Percentiles rank a stretch among this genome's conserved stretches.
Evolutionary conservation across 2,329 filamentous ascomycete species (phyloP).

Genomic region (Chalara sp.): DNA sequence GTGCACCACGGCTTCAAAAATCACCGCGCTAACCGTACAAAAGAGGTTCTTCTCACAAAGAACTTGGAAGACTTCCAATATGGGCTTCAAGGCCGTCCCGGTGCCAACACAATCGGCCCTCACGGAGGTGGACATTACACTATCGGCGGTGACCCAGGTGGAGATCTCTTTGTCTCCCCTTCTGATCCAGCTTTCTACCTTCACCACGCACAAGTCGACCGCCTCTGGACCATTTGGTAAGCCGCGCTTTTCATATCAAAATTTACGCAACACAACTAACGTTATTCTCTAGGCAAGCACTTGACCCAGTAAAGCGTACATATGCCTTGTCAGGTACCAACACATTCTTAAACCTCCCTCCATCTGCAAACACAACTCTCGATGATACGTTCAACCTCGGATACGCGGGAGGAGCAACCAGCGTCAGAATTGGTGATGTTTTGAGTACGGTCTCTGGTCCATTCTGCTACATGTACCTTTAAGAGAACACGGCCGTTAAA

Average conservation of each 20-base stretch:
- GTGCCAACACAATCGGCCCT: slow-evolving; percentile 28
- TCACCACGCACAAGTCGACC: slow-evolving; percentile 40
- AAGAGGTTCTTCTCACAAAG: slow-evolving; percentile 30
- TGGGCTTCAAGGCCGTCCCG: slow-evolving; percentile 36
- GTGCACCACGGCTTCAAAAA: too few species aligned
- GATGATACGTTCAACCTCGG: slow-evolving; percentile 31
- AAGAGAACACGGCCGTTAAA: slow-evolving; percentile 1
- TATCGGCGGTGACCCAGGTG: slow-evolving; percentile 40
- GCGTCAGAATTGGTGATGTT: slow-evolving; percentile 26
- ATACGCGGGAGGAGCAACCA: slow-evolving; percentile 4
- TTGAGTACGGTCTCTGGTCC: slow-evolving; percentile 36
- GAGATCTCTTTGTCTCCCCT: slow-evolving; percentile 37
- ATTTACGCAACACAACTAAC: too few species aligned
- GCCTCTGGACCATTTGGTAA: slow-evolving; percentile 43
- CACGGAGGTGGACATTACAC: slow-evolving; percentile 36
- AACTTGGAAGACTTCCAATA: slow-evolving; percentile 36
- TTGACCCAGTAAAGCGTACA: slow-evolving; percentile 29
- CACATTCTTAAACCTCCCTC: slow-evolving; percentile 34
- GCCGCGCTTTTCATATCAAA: slow-evolving; percentile 16
- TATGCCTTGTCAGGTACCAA: slow-evolving; percentile 31
- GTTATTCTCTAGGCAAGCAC: slow-evolving; percentile 2
- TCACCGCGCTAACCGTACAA: too few species aligned
- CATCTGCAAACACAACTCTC: slow-evolving; percentile 35
- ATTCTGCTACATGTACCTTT: slow-evolving; percentile 40
- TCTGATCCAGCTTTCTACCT: slow-evolving; percentile 40